These are phyloP conservation scores for Cardamine occulta DNA, from an alignment of 345 rosid genomes.

Conservation along the genomic window DNA sequence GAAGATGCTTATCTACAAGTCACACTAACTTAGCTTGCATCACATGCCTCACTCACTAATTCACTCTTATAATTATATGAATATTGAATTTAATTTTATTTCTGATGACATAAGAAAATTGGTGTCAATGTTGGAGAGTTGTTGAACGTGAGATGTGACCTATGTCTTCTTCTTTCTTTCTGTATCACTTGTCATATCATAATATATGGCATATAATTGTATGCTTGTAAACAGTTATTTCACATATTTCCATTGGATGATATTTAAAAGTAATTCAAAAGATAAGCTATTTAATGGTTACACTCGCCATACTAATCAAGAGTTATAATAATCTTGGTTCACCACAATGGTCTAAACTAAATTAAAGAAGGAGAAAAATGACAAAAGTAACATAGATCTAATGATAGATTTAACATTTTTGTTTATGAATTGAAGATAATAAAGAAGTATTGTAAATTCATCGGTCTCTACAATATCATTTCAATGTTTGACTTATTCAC, in stretches of 20 bases:
- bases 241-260: slow-evolving; percentile 9
- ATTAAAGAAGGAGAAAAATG: slow-evolving; percentile 10
- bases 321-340: slow-evolving; percentile 11
- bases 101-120: slow-evolving; percentile 27
- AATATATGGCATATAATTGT: slow-evolving; percentile 31
- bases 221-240: slow-evolving; percentile 8
- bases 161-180: slow-evolving; percentile 34
- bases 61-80: slow-evolving; percentile 24
- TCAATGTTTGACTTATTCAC: slow-evolving; percentile 40
- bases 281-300: slow-evolving; percentile 22
- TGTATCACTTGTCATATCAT: slow-evolving; percentile 42
- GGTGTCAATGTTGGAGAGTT: slow-evolving; percentile 43
- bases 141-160: slow-evolving; percentile 46
- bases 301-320: slow-evolving; percentile 25
- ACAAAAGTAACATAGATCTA: slow-evolving; percentile 38
- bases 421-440: slow-evolving; percentile 27
- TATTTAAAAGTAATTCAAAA: background rate
- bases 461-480: slow-evolving; percentile 43
- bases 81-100: slow-evolving; percentile 23
- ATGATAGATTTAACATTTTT: slow-evolving; percentile 32
- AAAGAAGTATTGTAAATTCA: slow-evolving; percentile 34
- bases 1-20: slow-evolving; percentile 47
- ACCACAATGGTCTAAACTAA: slow-evolving; percentile 18
- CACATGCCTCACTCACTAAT: slow-evolving; percentile 42
- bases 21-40: slow-evolving; percentile 45